Evolutionary conservation across 768 basidiomycete genomes (phyloP), one percentile per base, ranked within the genome.

Genomic region (Rhodosporidiobolus odoratus): DNA sequence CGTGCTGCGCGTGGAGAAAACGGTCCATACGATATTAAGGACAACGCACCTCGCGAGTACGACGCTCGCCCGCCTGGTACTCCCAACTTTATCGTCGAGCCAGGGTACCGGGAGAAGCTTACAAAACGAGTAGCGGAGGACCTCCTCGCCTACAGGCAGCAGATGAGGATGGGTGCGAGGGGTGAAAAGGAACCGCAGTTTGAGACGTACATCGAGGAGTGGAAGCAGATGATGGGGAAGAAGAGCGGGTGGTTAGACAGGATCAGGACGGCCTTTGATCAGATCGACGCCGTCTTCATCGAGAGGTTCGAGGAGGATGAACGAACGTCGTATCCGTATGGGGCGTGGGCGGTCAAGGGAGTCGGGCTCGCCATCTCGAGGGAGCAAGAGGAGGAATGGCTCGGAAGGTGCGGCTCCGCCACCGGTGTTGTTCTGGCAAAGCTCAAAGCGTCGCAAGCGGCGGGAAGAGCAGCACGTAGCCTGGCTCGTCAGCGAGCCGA

Each of bases 231-330:
- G 63, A 34, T 37, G 12, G 57, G 56, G 17, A 5, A 16, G 32
- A 50, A 54, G 41, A 65, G 35, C 9, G 27, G 52, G 23, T 92
- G 90, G 91, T 87, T 89, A 75, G 81, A 81, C 71, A 87, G 85
- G 83, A 85, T 90, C 37, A 89, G 90, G 87, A 89, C 92, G 12
- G 86, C 89, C 0, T 97, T 96, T 76, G 89, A 96, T 80, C 94
- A 92, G 74, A 83, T 90, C 34, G 89, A 94, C 30, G 69, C 75
- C 4, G 43, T 75, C 43, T 75, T 62, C 43, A 32, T 59, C 56
- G 69, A 67, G 25, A 71, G 71, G 12, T 59, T 72, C 60, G 34
- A 47, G 43, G 25, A 65, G 50, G 77, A 78, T 48, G 69, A 76
- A 65, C 5, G 12, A 12, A 45, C 57, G n/a, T 41, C 30, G 16